Evolutionary conservation across 345 rosid genomes (phyloP), one percentile per base, ranked within the genome.

Genomic region (Arabidopsis thaliana): DNA sequence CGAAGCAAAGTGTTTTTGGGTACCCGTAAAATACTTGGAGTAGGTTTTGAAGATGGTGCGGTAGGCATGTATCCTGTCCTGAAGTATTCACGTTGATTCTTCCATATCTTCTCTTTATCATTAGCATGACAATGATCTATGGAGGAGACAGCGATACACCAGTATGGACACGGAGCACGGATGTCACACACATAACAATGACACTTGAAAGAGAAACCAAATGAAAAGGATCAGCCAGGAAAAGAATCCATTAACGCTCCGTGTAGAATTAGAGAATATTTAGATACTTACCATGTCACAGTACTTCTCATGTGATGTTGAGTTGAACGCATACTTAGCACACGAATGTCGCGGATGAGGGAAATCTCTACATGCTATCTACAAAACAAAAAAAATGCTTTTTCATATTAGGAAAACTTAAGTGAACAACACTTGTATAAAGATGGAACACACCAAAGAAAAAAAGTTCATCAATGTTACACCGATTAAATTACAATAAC

Each of bases 331-430:
- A 73, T 74, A 91, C 59, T 80, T 84, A 69, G 81, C 89, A 68
- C 98, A 93, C 4, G 82, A 84, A 78, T 93, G 93, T 1, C 98
- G 84, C 50, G 96, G 81, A 77, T 93, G 97, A 72, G 97, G 97
- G 37, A 80, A 93, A 78, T 93, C 98, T 80, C 98, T 82, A 80
- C 97, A 93, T 6, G 97, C 97, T 82, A 93, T 72, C 97, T 93
- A 84, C 82, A 84, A 62, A 48, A 33, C 42, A 65, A 65, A 65
- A 55, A 41, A 7, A 32, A n/a, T 24, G 40, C 24, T 24, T 61
- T 12, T 16, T 25, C 25, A 40, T 20, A 38, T 55, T 71, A 55
- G 72, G 25, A 48, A 65, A 62, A 59, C 57, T 3, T 4, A 14
- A 70, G 36, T 12, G 40, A 6, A 62, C 28, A 70, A 56, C 33